Evolutionary conservation across 441 rosid species (phyloP).

Genomic region (Omphalea diandra): DNA sequence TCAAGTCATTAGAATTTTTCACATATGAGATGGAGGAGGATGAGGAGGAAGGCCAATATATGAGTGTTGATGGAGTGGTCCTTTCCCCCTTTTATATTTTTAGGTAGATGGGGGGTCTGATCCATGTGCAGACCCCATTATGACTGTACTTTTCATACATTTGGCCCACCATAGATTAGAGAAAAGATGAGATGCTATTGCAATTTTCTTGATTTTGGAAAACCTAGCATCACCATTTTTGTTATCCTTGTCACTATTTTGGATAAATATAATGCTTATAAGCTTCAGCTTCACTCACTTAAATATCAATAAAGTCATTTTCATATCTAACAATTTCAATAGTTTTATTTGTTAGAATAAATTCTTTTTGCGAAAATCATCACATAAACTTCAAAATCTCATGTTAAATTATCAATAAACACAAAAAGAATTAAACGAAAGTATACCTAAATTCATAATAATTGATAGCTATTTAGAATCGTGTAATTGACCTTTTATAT

Average conservation of each 20-base stretch:
- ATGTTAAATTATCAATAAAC: no score
- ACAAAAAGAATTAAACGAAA: no score
- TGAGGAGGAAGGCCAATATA: neutral
- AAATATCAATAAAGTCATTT: no score
- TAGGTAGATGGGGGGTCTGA: constrained; percentile 11
- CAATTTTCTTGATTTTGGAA: constrained; percentile 2
- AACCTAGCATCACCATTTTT: neutral
- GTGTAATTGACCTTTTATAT: no score
- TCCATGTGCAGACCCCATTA: constrained; percentile 18
- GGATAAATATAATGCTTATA: neutral
- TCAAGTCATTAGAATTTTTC: constrained; percentile 1
- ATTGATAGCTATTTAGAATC: no score
- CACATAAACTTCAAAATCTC: no score
- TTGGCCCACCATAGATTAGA: neutral
- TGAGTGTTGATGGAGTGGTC: constrained; percentile 14
- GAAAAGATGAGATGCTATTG: constrained; percentile 13
- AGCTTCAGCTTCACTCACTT: no score
- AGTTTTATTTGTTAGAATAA: no score
- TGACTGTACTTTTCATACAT: neutral
- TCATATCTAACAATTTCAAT: no score
- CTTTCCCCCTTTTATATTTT: neutral
- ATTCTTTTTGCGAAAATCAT: no score
- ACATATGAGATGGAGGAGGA: neutral
- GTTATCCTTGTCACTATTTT: neutral
- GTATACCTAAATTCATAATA: no score